Base-by-base conservation (phyloP, 768 basidiomycete genomes). In the Lentinula aciculospora region DNA sequence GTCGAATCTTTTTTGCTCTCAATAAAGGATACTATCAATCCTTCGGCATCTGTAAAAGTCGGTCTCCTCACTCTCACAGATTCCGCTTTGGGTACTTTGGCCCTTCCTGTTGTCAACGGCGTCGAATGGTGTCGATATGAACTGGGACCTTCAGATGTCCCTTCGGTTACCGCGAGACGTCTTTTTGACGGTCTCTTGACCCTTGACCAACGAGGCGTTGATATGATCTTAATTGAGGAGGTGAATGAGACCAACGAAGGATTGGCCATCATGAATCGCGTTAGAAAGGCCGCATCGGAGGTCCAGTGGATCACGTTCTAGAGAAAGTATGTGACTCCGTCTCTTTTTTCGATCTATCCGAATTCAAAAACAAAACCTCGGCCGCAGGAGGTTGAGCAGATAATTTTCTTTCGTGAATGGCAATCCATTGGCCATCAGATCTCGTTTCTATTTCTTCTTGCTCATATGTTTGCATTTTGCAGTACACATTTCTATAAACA, bases 231-330 rank as follows among this genome's bases (percentile, higher is more conserved):
- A 12, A 81, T 96, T 57, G 94, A 98, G 70, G 93, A 88, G 60
- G 78, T 95, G 8, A 71, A 76, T 37, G 92, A 97, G 69, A 81
- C 80, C 28, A 80, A 83, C 34, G 88, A 97, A 65, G 96, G 96
- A 0, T 71, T 97, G 28, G 96, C 96, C 5, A 82, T 98, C 28
- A 98, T 97, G 93, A 97, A 98, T 69, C 81, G 96, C 17, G 84
- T 94, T 25, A 81, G 81, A 60, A 98, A 98, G 68, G 95, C 96
- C 1, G 94, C 94, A 6, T 83, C 86, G 3, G 82, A 86, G 40
- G 66, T 70, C 53, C 65, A 68, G 64, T 75, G 73, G 72, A 64
- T 75, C 61, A 60, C 57, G 58, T 65, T 65, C 34, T 67, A 62
- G 56, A 55, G 25, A 7, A 31, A 28, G 46, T 50, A 40, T 42